Conservation (phyloP, 257 asterid species). For the Gentiana straminea region DNA sequence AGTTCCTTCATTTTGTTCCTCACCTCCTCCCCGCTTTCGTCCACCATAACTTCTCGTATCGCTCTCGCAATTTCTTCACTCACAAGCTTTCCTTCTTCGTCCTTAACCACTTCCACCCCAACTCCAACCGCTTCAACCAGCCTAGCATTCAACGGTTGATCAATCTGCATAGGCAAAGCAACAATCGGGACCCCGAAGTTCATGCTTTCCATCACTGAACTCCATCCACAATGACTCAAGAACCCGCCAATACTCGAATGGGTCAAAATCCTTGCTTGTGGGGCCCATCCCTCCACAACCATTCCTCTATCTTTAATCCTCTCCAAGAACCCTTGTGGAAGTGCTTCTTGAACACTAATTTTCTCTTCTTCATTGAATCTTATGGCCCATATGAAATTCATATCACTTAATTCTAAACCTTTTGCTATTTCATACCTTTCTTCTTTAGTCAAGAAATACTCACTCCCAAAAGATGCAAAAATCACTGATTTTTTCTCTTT, state of each 20-base stretch:
- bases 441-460: neutral
- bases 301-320: constrained; percentile 7
- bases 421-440: constrained; percentile 10
- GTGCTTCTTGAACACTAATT: neutral
- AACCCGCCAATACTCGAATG: constrained; percentile 9
- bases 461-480: constrained; percentile 10
- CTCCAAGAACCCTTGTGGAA: constrained; percentile 14
- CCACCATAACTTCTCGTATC: neutral
- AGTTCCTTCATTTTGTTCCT: constrained; percentile 7
- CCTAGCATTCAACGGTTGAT: constrained; percentile 10
- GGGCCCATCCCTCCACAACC: constrained; percentile 13
- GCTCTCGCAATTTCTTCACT: constrained; percentile 1
- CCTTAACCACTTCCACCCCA: constrained; percentile 4
- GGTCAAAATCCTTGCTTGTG: constrained; percentile 11
- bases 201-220: constrained; percentile 6
- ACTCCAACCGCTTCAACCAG: constrained; percentile 3
- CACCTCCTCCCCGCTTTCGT: neutral
- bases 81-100: constrained; percentile 7
- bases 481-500: constrained; percentile 1
- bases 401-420: constrained; percentile 9
- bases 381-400: constrained; percentile 7
- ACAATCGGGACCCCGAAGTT: constrained; percentile 8
- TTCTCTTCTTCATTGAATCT: neutral
- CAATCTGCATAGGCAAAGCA: constrained; percentile 2
- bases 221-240: constrained; percentile 18